Conservation (phyloP, 2,329 filamentous ascomycete genomes). For the Xylaria sp. region DNA sequence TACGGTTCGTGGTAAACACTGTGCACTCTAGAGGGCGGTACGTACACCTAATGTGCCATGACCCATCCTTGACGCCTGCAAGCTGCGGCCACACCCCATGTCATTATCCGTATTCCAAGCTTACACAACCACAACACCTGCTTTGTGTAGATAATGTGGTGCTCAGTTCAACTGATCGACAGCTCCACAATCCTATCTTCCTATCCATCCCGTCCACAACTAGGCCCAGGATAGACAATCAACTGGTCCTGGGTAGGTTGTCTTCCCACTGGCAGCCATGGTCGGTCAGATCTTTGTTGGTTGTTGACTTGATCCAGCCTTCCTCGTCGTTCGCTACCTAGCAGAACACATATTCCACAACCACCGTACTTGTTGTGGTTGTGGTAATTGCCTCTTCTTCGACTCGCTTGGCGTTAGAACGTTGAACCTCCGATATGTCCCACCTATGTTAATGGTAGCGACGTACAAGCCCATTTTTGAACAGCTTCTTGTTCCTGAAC, state of each 20-base stretch:
- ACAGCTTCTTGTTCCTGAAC: slow-evolving; percentile 15
- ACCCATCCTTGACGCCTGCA: slow-evolving; percentile 29
- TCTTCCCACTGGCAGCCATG: slow-evolving; percentile 31
- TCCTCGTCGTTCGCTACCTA: slow-evolving; percentile 9
- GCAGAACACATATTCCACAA: slow-evolving; percentile 15
- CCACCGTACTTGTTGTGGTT: not conserved
- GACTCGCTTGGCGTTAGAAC: slow-evolving; percentile 8
- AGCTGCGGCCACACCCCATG: slow-evolving; percentile 37
- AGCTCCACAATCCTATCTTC: slow-evolving; percentile 37
- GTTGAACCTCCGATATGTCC: slow-evolving; percentile 16
- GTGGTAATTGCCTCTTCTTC: slow-evolving; percentile 10
- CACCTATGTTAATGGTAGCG: slow-evolving; percentile 30
- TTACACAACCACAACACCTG: slow-evolving; percentile 26
- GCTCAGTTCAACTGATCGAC: slow-evolving; percentile 30
- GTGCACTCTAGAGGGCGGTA: slow-evolving; percentile 1
- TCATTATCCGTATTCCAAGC: slow-evolving; percentile 39
- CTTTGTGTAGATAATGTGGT: not conserved
- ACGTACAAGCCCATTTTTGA: slow-evolving; percentile 20
- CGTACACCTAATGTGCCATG: not conserved
- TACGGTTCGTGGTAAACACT: not conserved
- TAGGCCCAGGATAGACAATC: slow-evolving; percentile 9
- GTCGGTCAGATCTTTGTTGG: slow-evolving; percentile 29
- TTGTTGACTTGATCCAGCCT: slow-evolving; percentile 30
- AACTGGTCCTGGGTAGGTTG: slow-evolving; percentile 22
- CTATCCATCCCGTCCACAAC: slow-evolving; percentile 30